A percentile compares a stretch with the other conserved stretches of the same genome.
Conservation (phyloP, 306 rosid species). For the Trichosanthes cucumerina region DNA sequence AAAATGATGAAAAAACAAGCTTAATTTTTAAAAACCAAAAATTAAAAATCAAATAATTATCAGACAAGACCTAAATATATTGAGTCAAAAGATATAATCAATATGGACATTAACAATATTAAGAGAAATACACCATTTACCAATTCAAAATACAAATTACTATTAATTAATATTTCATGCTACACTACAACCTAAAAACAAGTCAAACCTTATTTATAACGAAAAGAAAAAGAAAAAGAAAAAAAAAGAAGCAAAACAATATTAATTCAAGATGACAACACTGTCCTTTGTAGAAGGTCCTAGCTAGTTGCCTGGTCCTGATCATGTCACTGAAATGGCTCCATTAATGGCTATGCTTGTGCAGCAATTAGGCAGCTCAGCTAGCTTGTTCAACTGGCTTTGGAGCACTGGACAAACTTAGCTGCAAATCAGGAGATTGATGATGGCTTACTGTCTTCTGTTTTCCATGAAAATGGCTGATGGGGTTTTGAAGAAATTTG, state of each 20-base stretch:
- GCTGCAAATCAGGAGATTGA: not conserved
- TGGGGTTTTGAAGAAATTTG: not conserved
- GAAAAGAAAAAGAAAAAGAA: not conserved
- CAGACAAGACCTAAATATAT: no score
- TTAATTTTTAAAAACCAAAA: no score
- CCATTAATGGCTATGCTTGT: not conserved
- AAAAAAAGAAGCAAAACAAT: not conserved
- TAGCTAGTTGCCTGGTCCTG: not conserved
- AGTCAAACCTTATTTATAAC: not conserved
- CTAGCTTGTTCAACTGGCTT: not conserved
- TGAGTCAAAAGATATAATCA: no score
- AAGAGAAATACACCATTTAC: no score
- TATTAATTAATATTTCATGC: not conserved
- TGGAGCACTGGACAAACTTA: constrained; percentile 8
- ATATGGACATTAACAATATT: no score
- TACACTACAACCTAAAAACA: not conserved
- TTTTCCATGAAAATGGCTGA: not conserved
- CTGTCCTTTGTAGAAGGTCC: no score
- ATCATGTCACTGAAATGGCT: not conserved
- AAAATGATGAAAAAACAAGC: no score
- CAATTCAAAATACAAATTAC: not conserved
- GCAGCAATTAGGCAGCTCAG: not conserved
- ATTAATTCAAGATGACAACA: not conserved
- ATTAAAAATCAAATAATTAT: no score
- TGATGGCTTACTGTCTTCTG: not conserved